Evolutionary conservation across 1,284 basidiomycete species (phyloP).

Genomic region (Cryptococcus sp.): DNA sequence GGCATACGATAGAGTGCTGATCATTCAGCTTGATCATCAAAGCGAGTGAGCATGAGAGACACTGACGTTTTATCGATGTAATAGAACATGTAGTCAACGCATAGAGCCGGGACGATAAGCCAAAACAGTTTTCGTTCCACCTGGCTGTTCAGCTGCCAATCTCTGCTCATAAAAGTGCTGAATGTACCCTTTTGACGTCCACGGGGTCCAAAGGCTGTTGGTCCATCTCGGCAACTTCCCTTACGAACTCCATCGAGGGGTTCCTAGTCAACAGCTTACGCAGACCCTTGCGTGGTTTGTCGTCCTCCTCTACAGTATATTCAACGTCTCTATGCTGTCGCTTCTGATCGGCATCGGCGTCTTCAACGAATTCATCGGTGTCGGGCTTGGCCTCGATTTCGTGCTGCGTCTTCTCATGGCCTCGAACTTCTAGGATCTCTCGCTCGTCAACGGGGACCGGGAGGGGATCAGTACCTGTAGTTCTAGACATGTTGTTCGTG

Average conservation of each 20-base stretch:
- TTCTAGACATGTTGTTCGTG: not conserved
- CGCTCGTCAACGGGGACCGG: not conserved
- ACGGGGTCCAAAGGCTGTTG: slow-evolving; percentile 30
- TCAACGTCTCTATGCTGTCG: not conserved
- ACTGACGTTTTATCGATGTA: slow-evolving; percentile 22
- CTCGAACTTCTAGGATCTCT: not conserved
- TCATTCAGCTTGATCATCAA: not conserved
- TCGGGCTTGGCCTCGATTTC: not conserved
- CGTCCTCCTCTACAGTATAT: not conserved
- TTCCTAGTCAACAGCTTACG: slow-evolving; percentile 36
- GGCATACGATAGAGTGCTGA: slow-evolving; percentile 43
- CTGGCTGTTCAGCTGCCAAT: slow-evolving; percentile 5
- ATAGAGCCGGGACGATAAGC: slow-evolving; percentile 41
- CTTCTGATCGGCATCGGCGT: not conserved
- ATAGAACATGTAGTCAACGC: slow-evolving; percentile 48
- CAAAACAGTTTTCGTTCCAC: slow-evolving; percentile 39
- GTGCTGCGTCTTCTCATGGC: not conserved
- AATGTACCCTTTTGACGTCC: slow-evolving; percentile 21
- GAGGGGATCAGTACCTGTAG: not conserved
- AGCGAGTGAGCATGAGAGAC: not conserved
- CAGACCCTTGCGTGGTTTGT: slow-evolving; percentile 4
- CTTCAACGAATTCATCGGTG: not conserved
- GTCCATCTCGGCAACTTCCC: slow-evolving; percentile 38
- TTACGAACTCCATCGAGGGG: slow-evolving; percentile 34
- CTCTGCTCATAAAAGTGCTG: not conserved